Conservation (phyloP, 306 rosid species). For the Vigna unguiculata region DNA sequence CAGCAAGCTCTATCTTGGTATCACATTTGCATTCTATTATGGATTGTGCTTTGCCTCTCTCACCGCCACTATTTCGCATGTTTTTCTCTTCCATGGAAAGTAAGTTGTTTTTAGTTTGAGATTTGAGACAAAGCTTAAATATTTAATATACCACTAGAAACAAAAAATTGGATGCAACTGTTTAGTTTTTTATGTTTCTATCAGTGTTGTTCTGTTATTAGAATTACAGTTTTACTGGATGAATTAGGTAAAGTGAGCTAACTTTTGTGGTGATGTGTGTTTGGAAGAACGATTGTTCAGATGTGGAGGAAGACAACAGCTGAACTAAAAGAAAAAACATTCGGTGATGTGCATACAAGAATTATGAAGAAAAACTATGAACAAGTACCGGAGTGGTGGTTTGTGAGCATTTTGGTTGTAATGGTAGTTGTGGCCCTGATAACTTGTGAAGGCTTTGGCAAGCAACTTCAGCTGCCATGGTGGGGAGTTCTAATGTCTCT, state of each 20-base stretch:
- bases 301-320: conserved; percentile 64
- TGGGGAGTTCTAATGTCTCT: conserved; percentile 82
- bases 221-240: not conserved
- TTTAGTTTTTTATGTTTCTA: too few relatives aligned
- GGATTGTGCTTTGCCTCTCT: conserved; percentile 85
- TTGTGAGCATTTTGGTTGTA: conserved; percentile 46
- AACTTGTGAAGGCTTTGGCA: conserved; percentile 71
- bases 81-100: conserved; percentile 86
- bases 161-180: too few relatives aligned
- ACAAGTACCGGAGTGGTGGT: conserved; percentile 87
- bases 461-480: conserved; percentile 91
- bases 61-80: conserved; percentile 78
- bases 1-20: conserved; percentile 77
- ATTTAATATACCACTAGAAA: too few relatives aligned
- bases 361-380: conserved; percentile 82
- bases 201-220: too few relatives aligned
- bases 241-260: not conserved
- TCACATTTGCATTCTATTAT: conserved; percentile 67
- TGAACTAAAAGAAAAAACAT: conserved; percentile 28
- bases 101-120: conserved; percentile 44
- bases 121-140: not conserved
- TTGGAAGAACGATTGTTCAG: conserved; percentile 52
- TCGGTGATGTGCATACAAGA: conserved; percentile 72
- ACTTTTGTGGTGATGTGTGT: not conserved
- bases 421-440: conserved; percentile 53